Evolutionary conservation across 768 basidiomycete species (phyloP), one percentile per base, ranked within the genome.

Genomic region (Leccinum boreale): DNA sequence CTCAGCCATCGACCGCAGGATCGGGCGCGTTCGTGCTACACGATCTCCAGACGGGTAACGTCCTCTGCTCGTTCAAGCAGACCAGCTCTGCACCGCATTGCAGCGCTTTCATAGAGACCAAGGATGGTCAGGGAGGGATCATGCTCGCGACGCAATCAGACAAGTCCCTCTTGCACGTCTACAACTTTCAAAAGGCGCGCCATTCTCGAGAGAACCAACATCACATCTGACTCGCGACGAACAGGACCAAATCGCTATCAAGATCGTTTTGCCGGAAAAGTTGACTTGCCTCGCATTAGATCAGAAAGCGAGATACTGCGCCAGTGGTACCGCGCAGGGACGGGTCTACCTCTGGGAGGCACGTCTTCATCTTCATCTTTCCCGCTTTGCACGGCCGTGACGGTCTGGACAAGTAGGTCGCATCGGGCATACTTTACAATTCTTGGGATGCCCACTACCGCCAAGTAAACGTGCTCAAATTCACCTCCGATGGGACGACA

Each of bases 381-480:
- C n/a, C 21, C 50, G 8, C 17, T 17, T 10, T 57, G 49, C 49
- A 17, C 28, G 3, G 14, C 50, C 53, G 39, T 72, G 60, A 71
- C 65, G 67, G 62, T 21, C 70, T 44, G 11, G 42, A 44, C 7
- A 19, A 44, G 58, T 74, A 97, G 94, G 79, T 93, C 62, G 79
- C 89, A 10, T 97, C 95, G n/a, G 95, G 95, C n/a, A 86, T 95
- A 53, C 77, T 98, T 48, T 93, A 86, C 77, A 85, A 89, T 63
- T 83, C 90, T 0, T 94, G 94, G 85, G 95, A 98, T 59, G 95
- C 95, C 17, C 96, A 98, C 72, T 99, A 98, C 75, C 90, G 96
- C 57, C 81, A 86, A 68, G 82, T 98, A 53, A 90, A 84, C 59
- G 86, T 89, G 9, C 74, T 98, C 2, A 84, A 82, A 45, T 98